Conservation (phyloP, 108 stramenopile species). For the Fistulifera solaris region DNA sequence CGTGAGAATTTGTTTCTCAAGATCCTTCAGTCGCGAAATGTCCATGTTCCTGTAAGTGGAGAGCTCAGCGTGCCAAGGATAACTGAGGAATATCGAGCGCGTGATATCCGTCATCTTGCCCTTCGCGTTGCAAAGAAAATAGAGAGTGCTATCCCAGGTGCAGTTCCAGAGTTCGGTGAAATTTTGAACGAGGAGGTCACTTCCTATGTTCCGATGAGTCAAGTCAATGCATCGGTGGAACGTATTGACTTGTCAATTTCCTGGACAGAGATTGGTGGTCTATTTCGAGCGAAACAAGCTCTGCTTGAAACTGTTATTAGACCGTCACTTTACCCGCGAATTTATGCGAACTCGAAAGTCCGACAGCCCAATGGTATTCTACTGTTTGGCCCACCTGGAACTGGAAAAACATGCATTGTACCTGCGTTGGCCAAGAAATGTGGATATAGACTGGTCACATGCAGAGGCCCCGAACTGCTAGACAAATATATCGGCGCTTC, state of each 20-base stretch:
- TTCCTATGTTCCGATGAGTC: conserved; percentile 17
- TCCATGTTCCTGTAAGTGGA: not conserved
- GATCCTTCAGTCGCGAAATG: not conserved
- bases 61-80: conserved; percentile 2
- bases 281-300: conserved; percentile 51
- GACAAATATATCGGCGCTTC: conserved; percentile 97
- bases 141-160: not conserved
- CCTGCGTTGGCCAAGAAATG: conserved; percentile 80
- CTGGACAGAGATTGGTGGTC: conserved; percentile 69
- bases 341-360: conserved; percentile 59
- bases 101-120: conserved; percentile 46
- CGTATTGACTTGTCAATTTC: not conserved
- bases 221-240: conserved; percentile 5
- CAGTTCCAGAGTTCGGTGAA: not conserved
- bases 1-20: not conserved
- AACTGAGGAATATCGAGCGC: conserved; percentile 48
- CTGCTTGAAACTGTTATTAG: conserved; percentile 48
- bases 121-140: conserved; percentile 18
- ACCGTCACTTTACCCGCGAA: conserved; percentile 54
- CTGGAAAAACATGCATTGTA: conserved; percentile 77
- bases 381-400: conserved; percentile 68
- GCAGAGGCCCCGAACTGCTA: conserved; percentile 92
- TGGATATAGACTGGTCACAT: conserved; percentile 79
- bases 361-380: conserved; percentile 66
- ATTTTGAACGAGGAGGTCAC: conserved; percentile 5